Evolutionary conservation across 306 rosid species (phyloP).

Genomic region (Quercus glauca): DNA sequence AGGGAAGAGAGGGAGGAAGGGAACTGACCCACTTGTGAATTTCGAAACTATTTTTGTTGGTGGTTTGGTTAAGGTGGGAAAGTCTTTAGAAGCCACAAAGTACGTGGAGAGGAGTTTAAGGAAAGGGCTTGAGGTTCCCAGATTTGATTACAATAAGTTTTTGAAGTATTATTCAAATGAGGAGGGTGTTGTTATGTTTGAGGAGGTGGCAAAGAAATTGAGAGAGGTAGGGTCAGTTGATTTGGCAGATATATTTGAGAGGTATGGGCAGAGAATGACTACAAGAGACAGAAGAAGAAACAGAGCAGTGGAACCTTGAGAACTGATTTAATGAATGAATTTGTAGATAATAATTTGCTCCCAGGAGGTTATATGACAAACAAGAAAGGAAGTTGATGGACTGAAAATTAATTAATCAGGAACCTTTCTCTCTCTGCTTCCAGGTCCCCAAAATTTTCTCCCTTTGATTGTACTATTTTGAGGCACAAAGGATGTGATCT

Average conservation of each 20-base stretch:
- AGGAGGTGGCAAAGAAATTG: constrained; percentile 67
- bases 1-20: constrained; percentile 62
- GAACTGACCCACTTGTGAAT: constrained; percentile 65
- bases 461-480: no score
- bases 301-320: constrained; percentile 11
- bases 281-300: constrained; percentile 69
- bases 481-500: no score
- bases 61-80: constrained; percentile 50
- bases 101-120: constrained; percentile 85
- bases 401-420: no score
- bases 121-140: constrained; percentile 83
- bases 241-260: constrained; percentile 84
- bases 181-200: constrained; percentile 77
- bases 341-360: no score
- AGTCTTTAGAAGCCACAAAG: constrained; percentile 65
- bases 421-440: no score
- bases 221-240: constrained; percentile 80
- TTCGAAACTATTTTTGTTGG: constrained; percentile 90
- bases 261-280: constrained; percentile 84
- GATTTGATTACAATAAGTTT: constrained; percentile 79
- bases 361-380: no score
- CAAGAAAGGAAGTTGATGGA: no score
- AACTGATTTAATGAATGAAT: neutral
- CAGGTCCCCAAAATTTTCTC: no score
- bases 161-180: constrained; percentile 76